phyloP scores from a whole-genome alignment of 352 stramenopile species.

The Aphanomyces cochlioides region DNA sequence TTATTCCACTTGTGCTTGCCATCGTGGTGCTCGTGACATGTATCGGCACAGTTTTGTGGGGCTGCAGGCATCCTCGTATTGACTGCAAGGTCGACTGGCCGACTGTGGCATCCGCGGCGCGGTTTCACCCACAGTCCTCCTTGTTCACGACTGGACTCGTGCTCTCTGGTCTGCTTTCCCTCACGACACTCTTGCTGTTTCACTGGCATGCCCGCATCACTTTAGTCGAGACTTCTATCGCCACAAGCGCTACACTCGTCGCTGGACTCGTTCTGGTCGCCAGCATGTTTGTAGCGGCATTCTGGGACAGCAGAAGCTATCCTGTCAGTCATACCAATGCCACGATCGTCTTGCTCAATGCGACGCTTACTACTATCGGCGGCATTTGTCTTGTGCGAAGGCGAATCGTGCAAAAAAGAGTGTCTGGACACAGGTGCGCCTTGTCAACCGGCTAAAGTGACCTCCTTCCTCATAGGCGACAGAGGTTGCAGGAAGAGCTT shows the following conservation, averaged over 20 bases:
- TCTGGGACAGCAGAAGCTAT: constrained; percentile 9
- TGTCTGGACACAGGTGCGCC: background rate
- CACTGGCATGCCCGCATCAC: constrained; percentile 17
- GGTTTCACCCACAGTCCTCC: constrained; percentile 13
- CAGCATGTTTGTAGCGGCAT: background rate
- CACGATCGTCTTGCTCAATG: background rate
- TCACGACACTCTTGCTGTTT: constrained; percentile 12
- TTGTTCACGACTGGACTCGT: constrained; percentile 5
- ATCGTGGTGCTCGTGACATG: background rate
- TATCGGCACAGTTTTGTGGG: constrained; percentile 15
- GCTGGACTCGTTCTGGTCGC: background rate
- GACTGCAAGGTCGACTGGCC: constrained; percentile 11
- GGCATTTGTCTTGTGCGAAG: background rate
- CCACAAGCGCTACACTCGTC: background rate
- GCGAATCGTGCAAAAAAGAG: background rate
- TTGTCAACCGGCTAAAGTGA: background rate
- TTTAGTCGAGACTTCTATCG: background rate
- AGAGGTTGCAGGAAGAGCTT: background rate
- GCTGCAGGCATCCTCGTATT: constrained; percentile 23
- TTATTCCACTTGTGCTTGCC: constrained; percentile 7
- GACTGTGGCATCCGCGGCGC: background rate
- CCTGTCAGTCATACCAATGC: background rate
- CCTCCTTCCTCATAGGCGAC: background rate
- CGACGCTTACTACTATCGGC: background rate
- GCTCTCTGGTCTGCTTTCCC: constrained; percentile 1